Base-by-base conservation (phyloP, 176 grass and related monocot species). In the Tillandsia fasciculata region DNA sequence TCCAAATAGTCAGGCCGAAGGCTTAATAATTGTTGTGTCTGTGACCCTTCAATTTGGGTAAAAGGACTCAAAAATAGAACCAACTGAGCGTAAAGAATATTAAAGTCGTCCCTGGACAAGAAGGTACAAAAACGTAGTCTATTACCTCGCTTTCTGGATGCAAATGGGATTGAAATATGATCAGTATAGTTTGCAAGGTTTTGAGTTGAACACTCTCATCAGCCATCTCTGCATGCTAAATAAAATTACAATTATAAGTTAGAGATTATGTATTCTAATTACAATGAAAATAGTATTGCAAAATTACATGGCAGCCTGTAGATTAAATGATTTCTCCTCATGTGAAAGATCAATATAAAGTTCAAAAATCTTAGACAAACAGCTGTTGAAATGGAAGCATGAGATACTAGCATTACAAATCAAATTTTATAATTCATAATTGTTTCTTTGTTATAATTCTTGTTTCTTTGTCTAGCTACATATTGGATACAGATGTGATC, bases 161-260 rank as follows among this genome's bases (percentile, higher is more conserved):
- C 61, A 97, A 65, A 74, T 85, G 82, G 3, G 93, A 97, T 71
- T 97, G 93, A 84, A 92, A 97, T 50, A 97, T 71, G 78, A 97
- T 90, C 75, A 97, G 79, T 70, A 87, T 92, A 50, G 93, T 97
- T 78, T 97, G 93, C 81, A 97, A 87, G 67, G 89, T 92, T 77
- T 97, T 97, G 48, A 90, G 80, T 74, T 97, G 93, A 75, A 92
- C 74, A 81, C 75, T 97, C 74, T 97, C 93, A 87, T 97, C 93
- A 52, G 83, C 70, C 86, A 97, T 97, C 71, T 90, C 89, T 67
- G 86, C 79, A 52, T 97, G 93, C 93, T 97, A 77, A 72, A 50
- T 49, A 79, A 53, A 3, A 58, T 66, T 70, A 65, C 49, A 78
- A 80, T 67, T 33, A 79, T 13, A 79, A 13, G 69, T 85, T 52